phyloP scores from a whole-genome alignment of 768 basidiomycete species.

The Tylopilus sp. region DNA sequence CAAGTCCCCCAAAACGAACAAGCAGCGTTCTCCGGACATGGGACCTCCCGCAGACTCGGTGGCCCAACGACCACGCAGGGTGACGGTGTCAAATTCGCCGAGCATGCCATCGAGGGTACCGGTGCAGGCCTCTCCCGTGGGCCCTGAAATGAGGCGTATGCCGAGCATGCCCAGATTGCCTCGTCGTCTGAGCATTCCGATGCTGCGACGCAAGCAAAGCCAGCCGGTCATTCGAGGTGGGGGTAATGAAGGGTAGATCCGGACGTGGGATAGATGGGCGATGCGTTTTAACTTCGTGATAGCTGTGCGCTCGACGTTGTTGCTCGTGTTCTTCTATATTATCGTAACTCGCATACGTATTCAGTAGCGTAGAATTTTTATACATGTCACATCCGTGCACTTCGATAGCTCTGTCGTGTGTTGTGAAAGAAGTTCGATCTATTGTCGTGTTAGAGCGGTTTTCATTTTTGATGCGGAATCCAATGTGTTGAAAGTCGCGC shows the following conservation, averaged over 20 bases:
- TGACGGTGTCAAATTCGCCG: constrained; percentile 20
- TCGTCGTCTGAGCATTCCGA: constrained; percentile 27
- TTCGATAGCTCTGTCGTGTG: too few relatives aligned
- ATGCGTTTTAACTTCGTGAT: too few relatives aligned
- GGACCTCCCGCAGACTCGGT: not conserved
- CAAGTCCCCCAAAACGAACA: constrained; percentile 10
- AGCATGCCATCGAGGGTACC: not conserved
- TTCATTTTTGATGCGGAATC: too few relatives aligned
- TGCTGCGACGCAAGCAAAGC: constrained; percentile 29
- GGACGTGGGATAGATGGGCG: not conserved
- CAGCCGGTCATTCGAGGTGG: constrained; percentile 2
- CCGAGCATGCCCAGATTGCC: constrained; percentile 25
- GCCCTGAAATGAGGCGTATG: constrained; percentile 7
- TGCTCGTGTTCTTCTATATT: constrained; percentile 2
- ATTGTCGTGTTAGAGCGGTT: too few relatives aligned
- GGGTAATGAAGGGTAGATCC: not conserved
- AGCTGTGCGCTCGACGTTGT: not conserved
- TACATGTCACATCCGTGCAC: too few relatives aligned
- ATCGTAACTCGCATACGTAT: too few relatives aligned
- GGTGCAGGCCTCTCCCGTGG: not conserved
- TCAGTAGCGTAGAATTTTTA: too few relatives aligned
- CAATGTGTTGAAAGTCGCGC: too few relatives aligned
- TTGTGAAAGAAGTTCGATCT: too few relatives aligned
- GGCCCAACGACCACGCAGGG: constrained; percentile 14
- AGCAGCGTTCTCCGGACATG: constrained; percentile 2